Evolutionary conservation across 2,329 filamentous ascomycete genomes (phyloP).

Genomic region (Monosporascus sp.): DNA sequence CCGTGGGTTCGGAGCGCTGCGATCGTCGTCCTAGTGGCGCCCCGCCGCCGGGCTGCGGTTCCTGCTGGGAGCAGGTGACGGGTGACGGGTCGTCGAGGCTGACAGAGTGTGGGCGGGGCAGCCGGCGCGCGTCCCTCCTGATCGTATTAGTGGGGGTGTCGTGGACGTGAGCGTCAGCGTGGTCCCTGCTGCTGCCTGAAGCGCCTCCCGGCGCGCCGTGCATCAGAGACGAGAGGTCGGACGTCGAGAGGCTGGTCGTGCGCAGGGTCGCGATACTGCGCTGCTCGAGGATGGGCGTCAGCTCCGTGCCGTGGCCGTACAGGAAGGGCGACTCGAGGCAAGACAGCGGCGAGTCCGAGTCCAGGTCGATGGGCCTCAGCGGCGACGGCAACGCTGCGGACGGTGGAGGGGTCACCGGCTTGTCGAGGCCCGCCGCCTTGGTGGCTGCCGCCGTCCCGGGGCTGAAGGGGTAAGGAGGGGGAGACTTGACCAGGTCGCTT

Average conservation of each 20-base stretch:
- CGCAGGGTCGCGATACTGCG: slow-evolving; percentile 31
- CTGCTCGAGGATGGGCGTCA: slow-evolving; percentile 37
- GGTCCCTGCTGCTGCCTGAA: slow-evolving; percentile 7
- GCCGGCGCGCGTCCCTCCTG: too few species aligned
- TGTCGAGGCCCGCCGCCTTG: too few species aligned
- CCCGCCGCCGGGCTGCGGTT: too few species aligned
- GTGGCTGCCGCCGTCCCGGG: too few species aligned
- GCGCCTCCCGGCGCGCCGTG: slow-evolving; percentile 10
- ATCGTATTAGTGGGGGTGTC: neutral
- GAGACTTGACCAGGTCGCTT: slow-evolving; percentile 20
- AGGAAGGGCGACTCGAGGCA: slow-evolving; percentile 28
- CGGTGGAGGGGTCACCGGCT: slow-evolving; percentile 8
- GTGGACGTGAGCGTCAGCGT: neutral
- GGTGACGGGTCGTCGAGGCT: slow-evolving; percentile 26
- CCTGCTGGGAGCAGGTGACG: neutral
- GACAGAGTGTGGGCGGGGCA: slow-evolving; percentile 20
- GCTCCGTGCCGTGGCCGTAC: slow-evolving; percentile 34
- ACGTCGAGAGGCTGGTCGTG: slow-evolving; percentile 18
- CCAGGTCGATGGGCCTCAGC: slow-evolving; percentile 14
- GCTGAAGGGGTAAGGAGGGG: slow-evolving; percentile 1
- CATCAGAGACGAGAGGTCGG: slow-evolving; percentile 24
- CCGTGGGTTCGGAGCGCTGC: neutral
- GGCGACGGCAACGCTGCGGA: slow-evolving; percentile 4
- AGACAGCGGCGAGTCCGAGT: slow-evolving; percentile 24
- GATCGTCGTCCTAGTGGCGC: neutral